Base-by-base conservation (phyloP, 495 filamentous ascomycete species). In the Barbatosphaeria neglecta region DNA sequence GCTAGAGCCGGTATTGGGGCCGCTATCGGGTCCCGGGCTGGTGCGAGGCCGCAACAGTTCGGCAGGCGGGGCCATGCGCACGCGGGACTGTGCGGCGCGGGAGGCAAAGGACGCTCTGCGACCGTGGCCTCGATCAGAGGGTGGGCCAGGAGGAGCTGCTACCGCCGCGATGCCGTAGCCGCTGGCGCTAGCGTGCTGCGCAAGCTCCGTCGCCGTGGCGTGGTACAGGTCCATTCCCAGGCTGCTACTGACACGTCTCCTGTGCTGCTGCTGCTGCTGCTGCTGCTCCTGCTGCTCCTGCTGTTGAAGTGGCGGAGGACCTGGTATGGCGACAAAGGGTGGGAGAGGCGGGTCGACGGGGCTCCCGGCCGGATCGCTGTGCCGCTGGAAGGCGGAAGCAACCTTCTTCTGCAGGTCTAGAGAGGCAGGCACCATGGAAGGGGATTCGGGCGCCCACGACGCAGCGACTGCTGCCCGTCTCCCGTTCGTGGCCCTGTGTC, bases 141-240 rank as follows among this genome's bases (percentile, higher is more conserved):
- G 7, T 43, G 35, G 23, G 5, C n/a, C 15, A 22, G 41, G 25
- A 22, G 16, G 20, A 20, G 18, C 6, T 23, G 5, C 19, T n/a
- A n/a, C n/a, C n/a, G n/a, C n/a, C n/a, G n/a, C n/a, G n/a, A 25
- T 37, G 41, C 6, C 13, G 13, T 22, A 3, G 41, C 17, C 37
- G 16, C 22, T 24, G 41, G 17, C 23, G 19, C 45, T 43, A n/a
- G n/a, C n/a, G 37, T 25, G 35, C 25, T n/a, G 16, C 22, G 55
- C 55, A 6, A 58, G 41, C 22, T 58, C 52, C 4, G 52, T 24
- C 22, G 55, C 35, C 7, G 55, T 55, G 17, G 42, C 47, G 45
- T 58, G 55, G 19, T 58, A 58, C 7, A 57, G 49, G 39, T 55
- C 55, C 2, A 22, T 41, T 4, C 39, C 20, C 20, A 35, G 31